Base-by-base conservation (phyloP, 257 asterid species). In the Nicotiana sylvestris region DNA sequence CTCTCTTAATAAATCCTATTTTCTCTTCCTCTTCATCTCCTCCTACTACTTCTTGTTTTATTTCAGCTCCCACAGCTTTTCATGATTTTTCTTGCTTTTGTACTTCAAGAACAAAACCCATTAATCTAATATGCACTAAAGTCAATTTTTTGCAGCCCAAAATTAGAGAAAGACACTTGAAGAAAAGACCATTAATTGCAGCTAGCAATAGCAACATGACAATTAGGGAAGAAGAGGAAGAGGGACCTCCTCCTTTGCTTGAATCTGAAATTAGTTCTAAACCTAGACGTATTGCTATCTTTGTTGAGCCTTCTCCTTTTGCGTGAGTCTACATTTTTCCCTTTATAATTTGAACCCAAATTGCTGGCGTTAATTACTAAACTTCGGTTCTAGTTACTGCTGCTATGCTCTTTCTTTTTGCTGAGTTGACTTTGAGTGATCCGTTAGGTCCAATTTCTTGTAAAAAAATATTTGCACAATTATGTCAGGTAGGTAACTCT, bases 221-320 rank as follows among this genome's bases (percentile, higher is more conserved):
- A 30, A 85, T 84, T 58, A 82, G 69, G 55, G 97, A 89, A 66
- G 91, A 88, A 32, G 95, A 89, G 53, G 90, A 87, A 83, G 98
- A 92, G 62, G 87, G 76, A 11, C 89, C 96, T 66, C 93, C 96
- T 82, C 92, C 90, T 30, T 64, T 84, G 84, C 60, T 92, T 85
- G 98, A 91, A 46, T 81, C 91, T 60, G 97, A 93, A 89, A 84
- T 85, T 72, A 82, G 67, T 86, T 87, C 96, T 12, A 90, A 82
- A 83, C 97, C 98, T 32, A 88, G 92, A 84, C 98, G 99, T 69
- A 96, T 96, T 87, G 99, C 95, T 85, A 94, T 96, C 37, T 96
- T 94, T 85, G 98, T 96, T 80, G 99, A 96, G 91, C 99, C 99
- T 15, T 96, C 99, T 82, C 99, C 99, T 79, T 96, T 96, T 81